phyloP scores from a whole-genome alignment of 371 early-diverging fungal genomes.

The Lichtheimia hyalospora region DNA sequence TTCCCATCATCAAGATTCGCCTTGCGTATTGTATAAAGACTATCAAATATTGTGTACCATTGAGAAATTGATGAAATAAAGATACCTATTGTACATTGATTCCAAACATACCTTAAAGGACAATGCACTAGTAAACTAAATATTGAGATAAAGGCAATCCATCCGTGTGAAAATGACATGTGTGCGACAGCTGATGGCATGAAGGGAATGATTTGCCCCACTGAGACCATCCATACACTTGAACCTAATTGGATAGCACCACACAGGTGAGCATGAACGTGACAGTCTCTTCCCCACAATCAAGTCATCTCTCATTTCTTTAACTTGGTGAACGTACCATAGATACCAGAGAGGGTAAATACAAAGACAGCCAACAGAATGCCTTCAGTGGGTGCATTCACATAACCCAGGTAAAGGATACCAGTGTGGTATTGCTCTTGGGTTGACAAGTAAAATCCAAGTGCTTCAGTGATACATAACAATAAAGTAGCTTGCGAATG shows the following conservation, averaged over 20 bases:
- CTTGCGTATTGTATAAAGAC: slow-evolving; percentile 59
- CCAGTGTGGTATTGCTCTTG: slow-evolving; percentile 97
- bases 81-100: background rate
- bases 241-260: slow-evolving; percentile 20
- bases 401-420: slow-evolving; percentile 85
- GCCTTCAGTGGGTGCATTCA: slow-evolving; percentile 97
- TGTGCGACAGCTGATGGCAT: slow-evolving; percentile 29
- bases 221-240: slow-evolving; percentile 25
- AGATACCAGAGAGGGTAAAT: slow-evolving; percentile 71
- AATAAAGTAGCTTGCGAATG: slow-evolving; percentile 65
- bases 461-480: slow-evolving; percentile 64
- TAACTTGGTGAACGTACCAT: slow-evolving; percentile 22
- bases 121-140: slow-evolving; percentile 66
- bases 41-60: background rate
- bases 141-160: slow-evolving; percentile 55
- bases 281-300: background rate
- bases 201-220: slow-evolving; percentile 21
- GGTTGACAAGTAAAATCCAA: slow-evolving; percentile 91
- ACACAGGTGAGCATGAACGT: slow-evolving; percentile 14
- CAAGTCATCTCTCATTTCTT: background rate
- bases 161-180: slow-evolving; percentile 48
- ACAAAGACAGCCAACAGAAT: slow-evolving; percentile 75
- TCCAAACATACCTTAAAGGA: slow-evolving; percentile 55
- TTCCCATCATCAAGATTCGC: slow-evolving; percentile 66
- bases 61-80: background rate